Base-by-base conservation (phyloP, 371 early-diverging fungal species). In the Fennellomyces sp. region DNA sequence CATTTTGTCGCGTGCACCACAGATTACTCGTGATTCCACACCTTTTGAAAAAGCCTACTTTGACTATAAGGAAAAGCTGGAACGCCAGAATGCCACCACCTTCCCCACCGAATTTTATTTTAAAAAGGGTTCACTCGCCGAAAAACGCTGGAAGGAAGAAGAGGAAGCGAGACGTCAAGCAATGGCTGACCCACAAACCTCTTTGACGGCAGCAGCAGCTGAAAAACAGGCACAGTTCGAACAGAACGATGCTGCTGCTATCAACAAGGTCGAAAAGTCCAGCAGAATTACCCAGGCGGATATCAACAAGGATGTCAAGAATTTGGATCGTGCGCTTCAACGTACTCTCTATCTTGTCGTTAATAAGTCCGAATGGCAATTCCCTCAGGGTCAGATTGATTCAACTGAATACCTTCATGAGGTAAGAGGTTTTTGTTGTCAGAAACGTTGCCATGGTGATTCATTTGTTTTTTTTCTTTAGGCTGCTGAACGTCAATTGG, bases 21-120 rank as follows among this genome's bases (percentile, higher is more conserved):
- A 91, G 41, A 88, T 94, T 57, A 86, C 88, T 42, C 88, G 88
- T 54, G 86, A 84, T 56, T 73, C 83, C 33, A 78, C 86, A 4
- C 78, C 81, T 7, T 94, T 95, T 70, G 94, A 94, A 75, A 65
- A 70, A 33, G 87, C 86, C 47, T 92, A 94, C 65, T 89, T 88
- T 68, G 70, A 78, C 56, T 93, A 94, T 75, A 81, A 87, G 63
- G 88, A 90, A 65, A 81, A 82, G 60, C 74, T 90, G 17, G 88
- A 87, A 52, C 88, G 88, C 31, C 76, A 77, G 25, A 66, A 80
- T 39, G 78, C 90, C 4, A 75, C 82, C 17, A 72, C 84, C 15
- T 93, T 95, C 66, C 83, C 91, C 25, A 81, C 84, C 23, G 92
- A 91, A 28, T 93, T 95, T 64, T 94, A 92, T 72, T 93, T 95